Evolutionary conservation across 2,329 filamentous ascomycete species (phyloP).

Genomic region (Fusarium sp.): DNA sequence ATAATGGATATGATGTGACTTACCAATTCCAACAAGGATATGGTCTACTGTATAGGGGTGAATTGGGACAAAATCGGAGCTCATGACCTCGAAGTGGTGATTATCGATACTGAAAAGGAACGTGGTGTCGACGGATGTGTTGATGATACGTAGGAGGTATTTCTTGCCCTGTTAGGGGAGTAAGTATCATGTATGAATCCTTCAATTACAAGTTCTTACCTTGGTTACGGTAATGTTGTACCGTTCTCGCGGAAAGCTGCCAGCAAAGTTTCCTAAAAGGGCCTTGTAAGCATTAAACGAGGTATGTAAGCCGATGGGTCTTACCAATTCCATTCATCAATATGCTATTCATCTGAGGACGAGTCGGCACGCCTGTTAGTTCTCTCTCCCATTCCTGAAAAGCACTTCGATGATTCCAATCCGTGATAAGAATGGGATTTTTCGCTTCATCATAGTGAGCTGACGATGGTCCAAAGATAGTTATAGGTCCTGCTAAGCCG

Average conservation of each 20-base stretch:
- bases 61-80: neutral
- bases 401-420: constrained; percentile 16
- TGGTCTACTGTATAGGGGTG: neutral
- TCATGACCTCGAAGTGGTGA: neutral
- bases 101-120: constrained; percentile 1
- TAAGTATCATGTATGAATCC: neutral
- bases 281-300: neutral
- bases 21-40: neutral
- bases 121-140: neutral
- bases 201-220: neutral
- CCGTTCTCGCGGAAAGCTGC: constrained; percentile 4
- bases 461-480: constrained; percentile 24
- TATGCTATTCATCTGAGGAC: constrained; percentile 8
- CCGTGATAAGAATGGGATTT: constrained; percentile 6
- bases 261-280: neutral
- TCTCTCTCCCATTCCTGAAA: constrained; percentile 12
- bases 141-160: neutral
- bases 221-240: constrained; percentile 14
- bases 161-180: neutral
- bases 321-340: constrained; percentile 8
- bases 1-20: neutral
- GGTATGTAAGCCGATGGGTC: too few relatives aligned
- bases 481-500: constrained; percentile 30
- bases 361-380: neutral
- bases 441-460: constrained; percentile 1